Evolutionary conservation across 345 rosid species (phyloP).

Genomic region (Salix exigua): DNA sequence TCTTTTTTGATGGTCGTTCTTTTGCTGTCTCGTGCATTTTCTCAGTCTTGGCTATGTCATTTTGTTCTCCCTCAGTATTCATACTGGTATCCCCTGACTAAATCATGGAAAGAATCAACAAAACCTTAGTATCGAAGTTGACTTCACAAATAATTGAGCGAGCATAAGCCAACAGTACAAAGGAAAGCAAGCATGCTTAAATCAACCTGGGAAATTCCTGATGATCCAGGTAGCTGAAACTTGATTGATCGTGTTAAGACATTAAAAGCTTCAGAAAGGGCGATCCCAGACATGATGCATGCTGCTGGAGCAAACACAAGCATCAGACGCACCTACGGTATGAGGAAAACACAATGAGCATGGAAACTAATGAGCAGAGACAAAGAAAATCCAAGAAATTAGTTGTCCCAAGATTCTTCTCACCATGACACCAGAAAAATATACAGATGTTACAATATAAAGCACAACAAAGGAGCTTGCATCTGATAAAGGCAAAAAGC

Average conservation of each 20-base stretch:
- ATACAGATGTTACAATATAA: constrained; percentile 88
- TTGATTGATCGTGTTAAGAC: constrained; percentile 85
- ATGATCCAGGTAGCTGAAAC: constrained; percentile 62
- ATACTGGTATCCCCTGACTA: constrained; percentile 64
- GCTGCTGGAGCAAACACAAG: constrained; percentile 99
- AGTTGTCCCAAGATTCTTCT: constrained; percentile 22
- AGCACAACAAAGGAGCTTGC: constrained; percentile 92
- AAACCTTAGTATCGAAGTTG: constrained; percentile 14
- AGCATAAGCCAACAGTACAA: constrained; percentile 8
- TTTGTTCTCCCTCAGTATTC: constrained; percentile 30
- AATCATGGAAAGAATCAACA: constrained; percentile 31
- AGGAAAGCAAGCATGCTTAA: constrained; percentile 40
- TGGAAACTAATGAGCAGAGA: background rate
- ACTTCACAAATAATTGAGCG: constrained; percentile 6
- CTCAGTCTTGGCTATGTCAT: constrained; percentile 43
- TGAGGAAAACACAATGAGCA: constrained; percentile 11
- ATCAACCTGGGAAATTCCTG: constrained; percentile 42
- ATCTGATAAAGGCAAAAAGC: constrained; percentile 94
- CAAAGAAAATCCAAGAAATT: background rate
- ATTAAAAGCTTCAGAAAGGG: constrained; percentile 94
- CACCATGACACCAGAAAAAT: constrained; percentile 99
- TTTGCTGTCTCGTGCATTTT: constrained; percentile 48
- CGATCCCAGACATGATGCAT: constrained; percentile 97
- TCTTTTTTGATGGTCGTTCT: constrained; percentile 57
- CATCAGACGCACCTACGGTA: constrained; percentile 91